These are phyloP conservation scores for Aspergillus uvarum DNA, from an alignment of 2,329 filamentous ascomycete genomes.

Conservation along the genomic window DNA sequence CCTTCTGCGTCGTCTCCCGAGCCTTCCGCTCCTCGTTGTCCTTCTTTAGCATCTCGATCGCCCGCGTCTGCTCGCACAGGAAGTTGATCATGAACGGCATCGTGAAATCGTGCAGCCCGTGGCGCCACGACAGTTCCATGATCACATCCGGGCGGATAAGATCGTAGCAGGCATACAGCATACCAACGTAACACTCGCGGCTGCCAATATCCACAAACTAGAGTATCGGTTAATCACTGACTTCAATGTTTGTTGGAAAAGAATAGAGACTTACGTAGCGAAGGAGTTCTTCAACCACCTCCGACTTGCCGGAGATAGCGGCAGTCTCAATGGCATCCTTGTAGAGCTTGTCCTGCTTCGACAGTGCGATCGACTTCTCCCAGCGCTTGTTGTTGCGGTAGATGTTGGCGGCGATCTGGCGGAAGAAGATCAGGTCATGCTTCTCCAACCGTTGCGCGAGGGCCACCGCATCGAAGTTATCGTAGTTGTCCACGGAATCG, in stretches of 20 bases:
- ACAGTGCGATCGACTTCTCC: slow-evolving; percentile 97
- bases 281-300: slow-evolving; percentile 92
- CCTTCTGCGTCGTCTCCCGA: slow-evolving; percentile 70
- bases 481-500: slow-evolving; percentile 97
- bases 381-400: slow-evolving; percentile 99
- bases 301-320: slow-evolving; percentile 83
- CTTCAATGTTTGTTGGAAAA: not conserved
- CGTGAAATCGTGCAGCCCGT: slow-evolving; percentile 91
- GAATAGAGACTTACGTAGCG: slow-evolving; percentile 76
- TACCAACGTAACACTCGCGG: slow-evolving; percentile 98
- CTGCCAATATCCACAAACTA: slow-evolving; percentile 99
- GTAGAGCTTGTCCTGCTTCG: slow-evolving; percentile 99
- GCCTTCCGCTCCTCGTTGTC: slow-evolving; percentile 94
- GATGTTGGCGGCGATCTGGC: slow-evolving; percentile 95
- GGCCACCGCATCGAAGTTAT: slow-evolving; percentile 96
- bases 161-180: slow-evolving; percentile 98
- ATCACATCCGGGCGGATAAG: slow-evolving; percentile 90
- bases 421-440: slow-evolving; percentile 98
- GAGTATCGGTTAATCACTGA: slow-evolving; percentile 32
- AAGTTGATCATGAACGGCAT: slow-evolving; percentile 99
- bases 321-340: slow-evolving; percentile 99
- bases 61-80: slow-evolving; percentile 82
- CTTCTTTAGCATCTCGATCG: slow-evolving; percentile 80
- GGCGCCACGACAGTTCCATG: slow-evolving; percentile 94
- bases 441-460: slow-evolving; percentile 91